Base-by-base conservation (phyloP, 768 basidiomycete genomes). In the Pisolithus sp. region DNA sequence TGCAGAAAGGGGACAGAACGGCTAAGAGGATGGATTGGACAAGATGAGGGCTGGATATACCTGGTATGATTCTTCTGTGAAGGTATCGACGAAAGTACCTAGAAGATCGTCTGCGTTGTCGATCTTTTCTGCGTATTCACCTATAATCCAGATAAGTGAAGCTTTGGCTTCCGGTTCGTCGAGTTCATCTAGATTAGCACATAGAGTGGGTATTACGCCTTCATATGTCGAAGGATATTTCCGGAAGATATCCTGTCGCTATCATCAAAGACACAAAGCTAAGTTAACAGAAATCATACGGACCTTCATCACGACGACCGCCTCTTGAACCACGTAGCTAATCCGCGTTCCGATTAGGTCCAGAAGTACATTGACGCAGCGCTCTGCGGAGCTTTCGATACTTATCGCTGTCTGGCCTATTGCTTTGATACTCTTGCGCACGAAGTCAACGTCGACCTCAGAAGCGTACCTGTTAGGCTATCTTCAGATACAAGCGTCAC, bases 91-190 rank as follows among this genome's bases (percentile, higher is more conserved):
- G 65, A 96, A 97, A 46, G 87, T 85, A 13, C 82, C 79, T 57
- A 98, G 74, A 21, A 99, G 76, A 60, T 97, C 94, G 64, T 90
- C 92, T 3, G 95, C 93, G 57, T 99, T 99, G 59, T 94, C 92
- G 57, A 98, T 97, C 72, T 93, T 95, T 68, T 88, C 87, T 3
- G 95, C 93, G 61, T 99, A 97, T 72, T 97, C 93, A 51, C 95
- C 95, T 58, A 98, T 93, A 61, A 99, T 98, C 95, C 96, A 99
- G 65, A 99, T 97, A 46, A 99, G 75, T 2, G 94, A 94, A 1
- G 94, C 91, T 64, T 97, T 97, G 2, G 96, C 95, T 65, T 99
- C 95, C 9, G 95, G 96, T 64, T 99, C 96, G 62, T 98, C 95
- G 30, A 99, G 74, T 61, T 96, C 94, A 53, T 99, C 95, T 13